Evolutionary conservation across 371 early-diverging fungal genomes (phyloP), one percentile per base, ranked within the genome.

Genomic region (Capillidium rhysosporum): DNA sequence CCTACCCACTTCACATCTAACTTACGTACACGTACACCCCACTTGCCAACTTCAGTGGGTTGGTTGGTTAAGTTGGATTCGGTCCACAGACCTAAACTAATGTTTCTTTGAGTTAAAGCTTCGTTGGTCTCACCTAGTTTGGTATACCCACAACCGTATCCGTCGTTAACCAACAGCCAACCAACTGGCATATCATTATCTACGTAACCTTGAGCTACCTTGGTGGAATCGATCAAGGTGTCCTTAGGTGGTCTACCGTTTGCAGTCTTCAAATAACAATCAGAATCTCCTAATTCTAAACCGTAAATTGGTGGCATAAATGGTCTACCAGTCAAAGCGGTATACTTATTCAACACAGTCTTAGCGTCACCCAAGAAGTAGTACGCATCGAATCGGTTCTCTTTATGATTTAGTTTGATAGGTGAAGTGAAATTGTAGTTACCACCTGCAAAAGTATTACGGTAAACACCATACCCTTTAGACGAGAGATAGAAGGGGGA

Each of bases 81-180:
- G 10, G 46, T 46, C 46, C 46, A 46, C 25, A 46, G n/a, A 25
- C 46, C 46, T 24, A 46, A 46, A 18, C 24, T 46, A n/a, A 25
- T n/a, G 21, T 24, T 46, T 10, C 25, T 3, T 24, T 46, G 9
- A 46, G 10, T 9, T 0, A 25, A 25, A 25, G 46, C 23, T 46
- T 46, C 18, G 21, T 25, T 25, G 9, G 46, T 46, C 21, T 46
- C 46, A 46, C 26, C 26, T 9, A 46, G 21, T 24, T 25, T 20
- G 3, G 7, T 43, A 18, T 43, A 43, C 16, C 43, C 43, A 43
- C 43, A 43, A 21, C 43, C 46, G n/a, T 46, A 46, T 9, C 46
- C 46, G 25, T 46, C 46, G n/a, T 46, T 46, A n/a, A 46, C 46
- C n/a, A 46, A 25, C 26, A 46, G 10, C 46, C 46, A 46, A 46